phyloP scores from a whole-genome alignment of 371 early-diverging fungal species.

The Apophysomyces variabilis region DNA sequence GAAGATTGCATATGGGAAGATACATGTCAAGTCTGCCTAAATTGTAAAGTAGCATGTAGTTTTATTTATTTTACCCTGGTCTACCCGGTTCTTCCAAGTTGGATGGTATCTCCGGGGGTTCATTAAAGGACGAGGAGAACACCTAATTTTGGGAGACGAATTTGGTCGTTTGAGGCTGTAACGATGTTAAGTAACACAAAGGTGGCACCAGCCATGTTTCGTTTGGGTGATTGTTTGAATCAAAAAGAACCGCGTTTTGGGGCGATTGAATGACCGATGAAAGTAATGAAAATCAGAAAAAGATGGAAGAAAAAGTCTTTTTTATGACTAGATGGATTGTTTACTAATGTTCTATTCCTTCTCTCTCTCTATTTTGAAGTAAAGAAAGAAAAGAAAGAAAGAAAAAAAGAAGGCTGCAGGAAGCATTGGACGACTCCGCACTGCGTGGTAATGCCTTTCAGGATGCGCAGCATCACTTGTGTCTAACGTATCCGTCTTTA shows the following conservation, averaged over 20 bases:
- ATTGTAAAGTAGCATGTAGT: too few species aligned
- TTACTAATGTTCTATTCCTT: neutral
- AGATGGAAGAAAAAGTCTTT: neutral
- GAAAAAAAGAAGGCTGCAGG: neutral
- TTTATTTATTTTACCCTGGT: constrained; percentile 2
- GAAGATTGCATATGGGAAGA: neutral
- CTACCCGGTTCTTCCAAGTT: constrained; percentile 4
- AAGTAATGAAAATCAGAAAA: neutral
- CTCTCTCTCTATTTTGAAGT: neutral
- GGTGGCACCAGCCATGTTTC: constrained; percentile 7
- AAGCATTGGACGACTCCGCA: constrained; percentile 3
- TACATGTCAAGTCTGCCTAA: constrained; percentile 11
- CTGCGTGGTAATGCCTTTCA: constrained; percentile 9
- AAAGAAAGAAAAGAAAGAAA: neutral
- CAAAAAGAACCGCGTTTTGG: neutral
- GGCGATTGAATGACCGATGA: neutral
- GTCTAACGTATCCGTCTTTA: too few species aligned
- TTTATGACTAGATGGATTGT: too few species aligned
- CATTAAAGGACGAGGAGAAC: neutral
- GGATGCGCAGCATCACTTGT: constrained; percentile 5
- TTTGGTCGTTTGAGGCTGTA: neutral
- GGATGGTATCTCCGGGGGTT: constrained; percentile 6
- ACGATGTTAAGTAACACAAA: neutral
- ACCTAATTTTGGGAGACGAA: constrained; percentile 6
- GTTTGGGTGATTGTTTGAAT: neutral